A percentile compares a stretch with the other conserved stretches of the same genome.
phyloP scores from a whole-genome alignment of 768 basidiomycete genomes.

The Trametes coccinea region DNA sequence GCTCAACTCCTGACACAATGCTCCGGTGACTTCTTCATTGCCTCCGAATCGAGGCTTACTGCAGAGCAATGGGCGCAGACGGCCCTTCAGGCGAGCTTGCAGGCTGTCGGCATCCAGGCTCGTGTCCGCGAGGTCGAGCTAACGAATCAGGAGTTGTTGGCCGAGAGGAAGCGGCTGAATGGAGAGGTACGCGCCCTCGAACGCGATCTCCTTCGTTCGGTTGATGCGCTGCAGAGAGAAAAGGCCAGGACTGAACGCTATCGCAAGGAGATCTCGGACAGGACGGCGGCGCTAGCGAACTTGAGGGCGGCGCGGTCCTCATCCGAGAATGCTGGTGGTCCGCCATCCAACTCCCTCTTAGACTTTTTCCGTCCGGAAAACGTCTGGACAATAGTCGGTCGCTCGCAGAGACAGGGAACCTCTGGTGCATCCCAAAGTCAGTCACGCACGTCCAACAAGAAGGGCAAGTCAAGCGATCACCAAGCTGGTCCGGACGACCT shows the following conservation, averaged over 20 bases:
- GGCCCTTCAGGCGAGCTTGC: constrained; percentile 52
- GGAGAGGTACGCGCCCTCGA: constrained; percentile 26
- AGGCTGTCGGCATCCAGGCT: constrained; percentile 44
- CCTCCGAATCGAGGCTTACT: constrained; percentile 29
- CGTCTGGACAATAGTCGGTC: too few relatives aligned
- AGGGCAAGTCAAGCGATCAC: too few relatives aligned
- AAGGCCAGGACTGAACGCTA: not conserved
- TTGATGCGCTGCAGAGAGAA: not conserved
- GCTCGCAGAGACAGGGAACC: too few relatives aligned
- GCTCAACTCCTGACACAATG: constrained; percentile 61
- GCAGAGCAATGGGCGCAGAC: constrained; percentile 33
- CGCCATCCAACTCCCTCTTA: too few relatives aligned
- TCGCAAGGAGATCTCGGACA: not conserved
- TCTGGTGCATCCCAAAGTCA: too few relatives aligned
- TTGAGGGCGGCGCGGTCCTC: too few relatives aligned
- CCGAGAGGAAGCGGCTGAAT: constrained; percentile 22
- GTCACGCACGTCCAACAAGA: too few relatives aligned
- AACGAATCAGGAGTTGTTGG: constrained; percentile 29
- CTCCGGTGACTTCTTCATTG: constrained; percentile 57
- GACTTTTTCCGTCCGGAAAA: too few relatives aligned
- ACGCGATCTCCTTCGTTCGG: constrained; percentile 28
- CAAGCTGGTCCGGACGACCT: not conserved
- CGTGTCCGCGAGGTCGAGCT: constrained; percentile 40
- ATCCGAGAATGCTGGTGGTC: too few relatives aligned
- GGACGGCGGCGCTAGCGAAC: too few relatives aligned